Evolutionary conservation across 352 stramenopile species (phyloP), one percentile per base, ranked within the genome.

Genomic region (Phytophthora constricta): DNA sequence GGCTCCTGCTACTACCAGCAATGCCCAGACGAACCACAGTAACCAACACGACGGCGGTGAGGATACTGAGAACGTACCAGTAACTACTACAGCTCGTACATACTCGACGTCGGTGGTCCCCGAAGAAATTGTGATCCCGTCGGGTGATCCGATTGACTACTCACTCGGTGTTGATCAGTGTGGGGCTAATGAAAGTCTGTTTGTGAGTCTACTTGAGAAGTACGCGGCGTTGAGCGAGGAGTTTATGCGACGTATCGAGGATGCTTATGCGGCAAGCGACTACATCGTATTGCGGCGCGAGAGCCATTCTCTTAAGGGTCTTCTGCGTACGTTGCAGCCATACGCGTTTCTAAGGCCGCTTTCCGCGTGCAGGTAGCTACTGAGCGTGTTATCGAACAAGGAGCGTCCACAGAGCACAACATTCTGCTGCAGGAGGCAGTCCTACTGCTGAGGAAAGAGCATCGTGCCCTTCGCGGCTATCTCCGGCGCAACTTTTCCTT

Each of bases 231-330:
- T 90, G 41, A 89, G 80, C 25, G 84, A 93, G 39, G 82, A 87
- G 58, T 90, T 92, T 53, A 90, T 96, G 80, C 70, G 72, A 25
- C 84, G 82, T 20, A 93, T 96, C 39, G 84, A 94, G 33, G 76
- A 75, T 23, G 80, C 83, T 9, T 93, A 85, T 61, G 45, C 61
- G 13, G 65, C 58, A 1, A 60, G 63, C 13, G 82, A 96, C 58
- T 92, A 82, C 53, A 65, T 87, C 2, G 79, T 90, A 11, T 65
- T 96, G 23, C 75, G 86, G 4, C 82, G 86, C 4, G 86, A 94
- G 59, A 90, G 83, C 52, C 88, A 96, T 59, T 96, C 88, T 11
- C 63, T 96, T n/a, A 96, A 96, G 63, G 88, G n/a, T 93, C 85
- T 7, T 94, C 88, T 1, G 88, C 88, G 10, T 96, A 96, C 43